These are phyloP conservation scores for Naematelia aurantialba DNA, from an alignment of 768 basidiomycete genomes.

Conservation along the genomic window DNA sequence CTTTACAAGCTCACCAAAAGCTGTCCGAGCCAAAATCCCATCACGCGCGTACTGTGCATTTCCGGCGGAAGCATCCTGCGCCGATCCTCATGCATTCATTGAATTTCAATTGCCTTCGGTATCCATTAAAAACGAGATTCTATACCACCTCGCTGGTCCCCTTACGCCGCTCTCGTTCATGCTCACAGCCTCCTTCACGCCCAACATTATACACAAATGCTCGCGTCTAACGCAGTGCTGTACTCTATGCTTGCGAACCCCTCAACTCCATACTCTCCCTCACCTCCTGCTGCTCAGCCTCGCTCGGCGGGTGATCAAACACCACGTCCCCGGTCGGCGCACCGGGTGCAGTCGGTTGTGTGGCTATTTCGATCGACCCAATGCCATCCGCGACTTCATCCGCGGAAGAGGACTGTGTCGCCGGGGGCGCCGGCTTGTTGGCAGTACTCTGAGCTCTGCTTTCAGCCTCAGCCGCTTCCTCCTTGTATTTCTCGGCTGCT, in stretches of 20 bases:
- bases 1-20: no score
- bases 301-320: slow-evolving; percentile 46
- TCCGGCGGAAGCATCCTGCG: background rate
- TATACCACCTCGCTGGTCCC: background rate
- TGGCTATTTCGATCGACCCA: slow-evolving; percentile 16
- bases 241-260: background rate
- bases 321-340: slow-evolving; percentile 40
- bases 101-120: background rate
- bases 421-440: background rate
- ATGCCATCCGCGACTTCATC: slow-evolving; percentile 9
- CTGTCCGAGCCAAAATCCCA: no score
- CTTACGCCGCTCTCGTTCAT: background rate
- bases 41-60: no score
- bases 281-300: slow-evolving; percentile 33
- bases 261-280: slow-evolving; percentile 1
- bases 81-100: no score
- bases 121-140: background rate
- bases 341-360: slow-evolving; percentile 37
- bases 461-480: background rate
- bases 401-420: background rate
- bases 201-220: no score
- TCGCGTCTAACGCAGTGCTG: background rate
- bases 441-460: no score
- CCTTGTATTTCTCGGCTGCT: slow-evolving; percentile 4
- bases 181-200: background rate